phyloP scores from a whole-genome alignment of 2,329 filamentous ascomycete species.

The Calonectria hawksworthii region DNA sequence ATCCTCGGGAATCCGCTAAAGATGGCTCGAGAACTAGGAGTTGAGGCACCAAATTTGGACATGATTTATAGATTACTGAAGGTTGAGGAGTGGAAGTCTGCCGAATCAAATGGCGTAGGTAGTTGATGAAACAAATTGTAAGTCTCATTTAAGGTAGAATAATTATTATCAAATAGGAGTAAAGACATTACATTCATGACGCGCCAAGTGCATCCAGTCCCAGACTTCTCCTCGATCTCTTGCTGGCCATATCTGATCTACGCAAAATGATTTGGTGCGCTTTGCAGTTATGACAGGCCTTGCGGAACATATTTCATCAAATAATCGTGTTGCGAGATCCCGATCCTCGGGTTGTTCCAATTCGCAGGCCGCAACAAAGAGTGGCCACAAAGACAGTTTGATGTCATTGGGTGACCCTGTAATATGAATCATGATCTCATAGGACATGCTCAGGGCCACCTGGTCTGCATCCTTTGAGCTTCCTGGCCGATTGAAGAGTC shows the following conservation, averaged over 20 bases:
- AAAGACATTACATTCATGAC: neutral
- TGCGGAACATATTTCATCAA: neutral
- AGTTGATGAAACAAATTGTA: too few species aligned
- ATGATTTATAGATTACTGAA: neutral
- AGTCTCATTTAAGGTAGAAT: neutral
- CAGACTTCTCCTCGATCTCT: neutral
- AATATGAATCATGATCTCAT: neutral
- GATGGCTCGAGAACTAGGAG: neutral
- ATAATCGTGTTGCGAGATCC: neutral
- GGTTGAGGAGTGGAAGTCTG: neutral
- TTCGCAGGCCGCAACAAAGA: neutral
- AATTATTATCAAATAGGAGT: neutral
- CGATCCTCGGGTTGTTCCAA: neutral
- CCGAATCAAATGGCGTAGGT: neutral
- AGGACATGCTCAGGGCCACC: neutral
- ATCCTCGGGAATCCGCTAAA: neutral
- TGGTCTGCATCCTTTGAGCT: neutral
- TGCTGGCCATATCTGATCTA: neutral
- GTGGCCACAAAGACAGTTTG: neutral
- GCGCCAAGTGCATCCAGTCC: neutral
- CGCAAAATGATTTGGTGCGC: neutral
- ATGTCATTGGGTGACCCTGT: neutral
- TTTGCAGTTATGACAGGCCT: neutral
- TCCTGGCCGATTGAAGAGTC: neutral
- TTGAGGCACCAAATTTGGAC: neutral